Percentiles rank a stretch among this genome's conserved stretches.
Conservation (phyloP, 1,139 yeast genomes). For the Taiozyma onychis region DNA sequence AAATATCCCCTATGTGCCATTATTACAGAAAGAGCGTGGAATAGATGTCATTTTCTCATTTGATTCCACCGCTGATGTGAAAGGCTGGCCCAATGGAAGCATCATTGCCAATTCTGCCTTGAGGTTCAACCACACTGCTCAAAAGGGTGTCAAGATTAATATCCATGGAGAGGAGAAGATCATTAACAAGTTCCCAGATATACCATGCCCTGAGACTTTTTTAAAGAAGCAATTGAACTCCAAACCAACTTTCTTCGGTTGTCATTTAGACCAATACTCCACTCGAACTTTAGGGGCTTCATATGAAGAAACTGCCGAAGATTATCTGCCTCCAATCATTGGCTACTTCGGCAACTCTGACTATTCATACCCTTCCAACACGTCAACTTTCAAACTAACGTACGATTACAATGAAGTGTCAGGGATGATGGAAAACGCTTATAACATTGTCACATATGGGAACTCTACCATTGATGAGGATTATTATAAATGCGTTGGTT, state of each 20-base stretch:
- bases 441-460: slow-evolving; percentile 40
- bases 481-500: slow-evolving; percentile 49
- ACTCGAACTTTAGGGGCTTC: slow-evolving; percentile 4
- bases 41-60: slow-evolving; percentile 45
- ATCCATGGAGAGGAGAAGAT: slow-evolving; percentile 12
- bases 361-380: slow-evolving; percentile 41
- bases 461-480: slow-evolving; percentile 34
- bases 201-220: slow-evolving; percentile 29
- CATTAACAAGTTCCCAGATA: slow-evolving; percentile 23
- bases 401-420: slow-evolving; percentile 39
- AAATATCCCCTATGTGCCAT: slow-evolving; percentile 66
- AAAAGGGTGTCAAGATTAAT: slow-evolving; percentile 16
- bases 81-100: slow-evolving; percentile 63
- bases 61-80: slow-evolving; percentile 58
- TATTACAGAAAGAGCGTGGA: slow-evolving; percentile 52
- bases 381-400: slow-evolving; percentile 54
- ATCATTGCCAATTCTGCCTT: slow-evolving; percentile 33
- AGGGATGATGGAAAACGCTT: slow-evolving; percentile 47
- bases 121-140: slow-evolving; percentile 23
- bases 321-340: slow-evolving; percentile 46
- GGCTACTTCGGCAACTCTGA: slow-evolving; percentile 45
- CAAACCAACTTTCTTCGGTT: slow-evolving; percentile 51
- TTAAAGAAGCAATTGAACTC: slow-evolving; percentile 27
- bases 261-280: slow-evolving; percentile 33
- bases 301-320: not conserved